Percentiles rank a stretch among this genome's conserved stretches.
Evolutionary conservation across 2,329 filamentous ascomycete genomes (phyloP).

Genomic region (Teratosphaeria pseudoeucalypti): DNA sequence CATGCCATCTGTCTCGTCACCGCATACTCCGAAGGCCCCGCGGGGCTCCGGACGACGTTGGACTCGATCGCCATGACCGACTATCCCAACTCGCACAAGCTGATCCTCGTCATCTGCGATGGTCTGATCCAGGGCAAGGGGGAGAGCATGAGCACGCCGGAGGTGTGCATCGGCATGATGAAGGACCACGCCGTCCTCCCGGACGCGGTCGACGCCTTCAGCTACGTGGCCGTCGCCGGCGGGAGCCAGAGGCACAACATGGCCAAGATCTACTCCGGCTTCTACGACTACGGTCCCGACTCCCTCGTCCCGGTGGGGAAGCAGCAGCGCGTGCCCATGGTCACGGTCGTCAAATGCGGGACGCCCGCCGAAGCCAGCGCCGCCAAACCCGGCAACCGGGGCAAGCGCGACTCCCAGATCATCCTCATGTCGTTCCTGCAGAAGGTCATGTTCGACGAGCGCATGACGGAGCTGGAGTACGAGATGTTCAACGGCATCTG

Average conservation of each 20-base stretch:
- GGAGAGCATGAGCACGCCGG: conserved; percentile 75
- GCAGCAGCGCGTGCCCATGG: conserved; percentile 96
- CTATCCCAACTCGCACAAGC: conserved; percentile 98
- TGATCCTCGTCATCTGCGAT: conserved; percentile 91
- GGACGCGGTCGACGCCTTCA: conserved; percentile 79
- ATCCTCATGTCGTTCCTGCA: conserved; percentile 99
- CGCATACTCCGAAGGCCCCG: conserved; percentile 89
- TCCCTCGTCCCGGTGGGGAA: conserved; percentile 72
- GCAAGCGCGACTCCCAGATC: conserved; percentile 98
- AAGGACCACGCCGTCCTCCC: conserved; percentile 72
- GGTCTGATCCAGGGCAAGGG: conserved; percentile 95
- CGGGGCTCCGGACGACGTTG: conserved; percentile 84
- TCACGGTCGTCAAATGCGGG: conserved; percentile 90
- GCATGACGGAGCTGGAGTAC: conserved; percentile 98
- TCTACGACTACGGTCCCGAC: conserved; percentile 86
- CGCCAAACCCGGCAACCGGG: conserved; percentile 89
- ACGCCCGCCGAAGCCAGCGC: conserved; percentile 74
- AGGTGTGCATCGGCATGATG: conserved; percentile 87
- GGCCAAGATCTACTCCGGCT: conserved; percentile 96
- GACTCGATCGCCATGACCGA: conserved; percentile 96
- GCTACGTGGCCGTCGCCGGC: conserved; percentile 91
- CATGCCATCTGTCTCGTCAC: conserved; percentile 93
- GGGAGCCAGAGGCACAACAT: conserved; percentile 98
- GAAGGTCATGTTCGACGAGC: conserved; percentile 99
- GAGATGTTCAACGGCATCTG: conserved; percentile 99